These are phyloP conservation scores for Malus asiatica DNA, from an alignment of 306 rosid species.

Conservation along the genomic window DNA sequence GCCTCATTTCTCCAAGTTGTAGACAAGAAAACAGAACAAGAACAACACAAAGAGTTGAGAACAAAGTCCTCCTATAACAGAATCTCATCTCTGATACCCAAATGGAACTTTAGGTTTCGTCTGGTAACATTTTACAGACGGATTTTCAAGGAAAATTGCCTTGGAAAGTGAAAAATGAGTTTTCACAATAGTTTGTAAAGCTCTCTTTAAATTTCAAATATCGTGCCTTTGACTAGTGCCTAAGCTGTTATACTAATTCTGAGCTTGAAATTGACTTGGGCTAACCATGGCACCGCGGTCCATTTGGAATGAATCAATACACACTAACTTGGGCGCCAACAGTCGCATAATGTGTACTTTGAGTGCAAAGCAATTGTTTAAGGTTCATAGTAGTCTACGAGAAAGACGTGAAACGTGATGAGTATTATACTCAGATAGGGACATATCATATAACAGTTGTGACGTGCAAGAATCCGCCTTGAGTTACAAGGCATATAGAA, in stretches of 20 bases:
- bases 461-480: too few relatives aligned
- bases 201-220: background rate
- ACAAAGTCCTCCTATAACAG: background rate
- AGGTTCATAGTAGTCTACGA: too few relatives aligned
- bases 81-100: background rate
- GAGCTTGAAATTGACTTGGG: conserved; percentile 19
- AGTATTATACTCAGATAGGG: too few relatives aligned
- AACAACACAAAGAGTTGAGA: background rate
- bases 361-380: background rate
- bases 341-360: background rate
- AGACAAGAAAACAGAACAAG: too few relatives aligned
- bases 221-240: background rate
- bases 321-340: conserved; percentile 8
- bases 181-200: background rate
- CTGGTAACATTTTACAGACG: too few relatives aligned
- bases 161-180: background rate
- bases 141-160: too few relatives aligned
- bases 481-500: background rate
- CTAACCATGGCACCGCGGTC: background rate
- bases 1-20: too few relatives aligned
- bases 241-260: background rate
- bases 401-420: too few relatives aligned
- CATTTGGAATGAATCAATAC: conserved; percentile 17
- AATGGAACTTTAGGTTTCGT: too few relatives aligned
- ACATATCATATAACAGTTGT: too few relatives aligned